Evolutionary conservation across 176 grass and related monocot species (phyloP).

Genomic region (Cymbopogon citratus): DNA sequence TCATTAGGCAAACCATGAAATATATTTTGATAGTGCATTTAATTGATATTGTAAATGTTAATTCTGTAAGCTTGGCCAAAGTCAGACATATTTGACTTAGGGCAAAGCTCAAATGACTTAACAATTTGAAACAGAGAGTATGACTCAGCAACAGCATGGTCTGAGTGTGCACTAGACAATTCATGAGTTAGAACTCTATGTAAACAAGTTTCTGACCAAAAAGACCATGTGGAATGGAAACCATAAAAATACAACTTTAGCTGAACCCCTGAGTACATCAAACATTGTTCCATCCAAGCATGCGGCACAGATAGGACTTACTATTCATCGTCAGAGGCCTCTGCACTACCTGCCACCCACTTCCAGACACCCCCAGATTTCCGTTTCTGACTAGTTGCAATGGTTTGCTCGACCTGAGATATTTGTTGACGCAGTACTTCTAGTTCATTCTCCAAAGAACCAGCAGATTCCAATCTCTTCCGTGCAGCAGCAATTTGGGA

Average conservation of each 20-base stretch:
- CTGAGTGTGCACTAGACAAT: neutral
- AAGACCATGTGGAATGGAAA: neutral
- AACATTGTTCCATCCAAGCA: constrained; percentile 5
- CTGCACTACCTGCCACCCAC: constrained; percentile 66
- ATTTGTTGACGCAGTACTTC: constrained; percentile 61
- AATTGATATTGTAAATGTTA: neutral
- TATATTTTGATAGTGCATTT: neutral
- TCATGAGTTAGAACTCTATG: neutral
- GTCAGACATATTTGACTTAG: neutral
- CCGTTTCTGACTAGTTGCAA: constrained; percentile 43
- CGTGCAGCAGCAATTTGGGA: constrained; percentile 61
- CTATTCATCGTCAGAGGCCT: constrained; percentile 57
- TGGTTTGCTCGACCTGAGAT: constrained; percentile 67
- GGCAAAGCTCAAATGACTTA: neutral
- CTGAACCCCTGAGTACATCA: constrained; percentile 2
- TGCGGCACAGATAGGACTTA: constrained; percentile 31
- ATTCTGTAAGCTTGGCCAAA: neutral
- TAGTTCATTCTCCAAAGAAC: constrained; percentile 69
- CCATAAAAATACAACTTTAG: neutral
- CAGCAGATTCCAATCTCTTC: constrained; percentile 55
- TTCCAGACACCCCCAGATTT: constrained; percentile 84
- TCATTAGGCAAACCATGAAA: neutral
- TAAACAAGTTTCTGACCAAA: neutral
- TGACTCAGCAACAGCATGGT: neutral
- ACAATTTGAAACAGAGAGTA: neutral